A percentile compares a stretch with the other conserved stretches of the same genome.
These are phyloP conservation scores for Penicillium maclennaniae DNA, from an alignment of 495 filamentous ascomycete species.

Conservation along the genomic window DNA sequence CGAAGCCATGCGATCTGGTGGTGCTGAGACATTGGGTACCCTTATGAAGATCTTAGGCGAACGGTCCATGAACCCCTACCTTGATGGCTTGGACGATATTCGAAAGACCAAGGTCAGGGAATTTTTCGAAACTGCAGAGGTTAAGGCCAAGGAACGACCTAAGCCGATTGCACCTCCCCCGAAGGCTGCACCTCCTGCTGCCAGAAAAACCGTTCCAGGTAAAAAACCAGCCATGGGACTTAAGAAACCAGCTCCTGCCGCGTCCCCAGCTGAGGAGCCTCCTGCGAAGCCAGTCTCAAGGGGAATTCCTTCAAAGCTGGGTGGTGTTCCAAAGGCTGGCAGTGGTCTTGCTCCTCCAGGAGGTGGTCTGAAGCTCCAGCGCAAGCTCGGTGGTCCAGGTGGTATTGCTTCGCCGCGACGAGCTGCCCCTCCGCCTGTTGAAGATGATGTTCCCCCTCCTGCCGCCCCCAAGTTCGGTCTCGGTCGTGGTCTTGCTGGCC, in stretches of 20 bases:
- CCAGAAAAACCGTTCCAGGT: constrained; percentile 40
- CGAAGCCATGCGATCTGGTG: constrained; percentile 78
- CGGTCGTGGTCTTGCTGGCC: constrained; percentile 73
- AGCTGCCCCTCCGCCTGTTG: constrained; percentile 45
- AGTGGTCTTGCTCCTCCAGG: constrained; percentile 54
- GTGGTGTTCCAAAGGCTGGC: constrained; percentile 59
- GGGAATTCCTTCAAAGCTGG: constrained; percentile 58
- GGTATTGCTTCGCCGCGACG: constrained; percentile 61
- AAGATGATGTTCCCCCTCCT: constrained; percentile 57
- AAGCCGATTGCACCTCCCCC: constrained; percentile 72
- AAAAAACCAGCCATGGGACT: constrained; percentile 52
- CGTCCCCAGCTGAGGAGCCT: constrained; percentile 54
- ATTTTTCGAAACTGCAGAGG: constrained; percentile 84
- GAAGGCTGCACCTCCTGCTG: constrained; percentile 45
- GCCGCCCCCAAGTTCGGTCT: constrained; percentile 64
- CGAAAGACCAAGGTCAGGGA: constrained; percentile 96
- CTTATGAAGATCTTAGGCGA: constrained; percentile 99
- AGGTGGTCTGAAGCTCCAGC: constrained; percentile 63
- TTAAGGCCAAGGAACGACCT: constrained; percentile 95
- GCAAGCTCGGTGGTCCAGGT: constrained; percentile 60
- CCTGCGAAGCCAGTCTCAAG: constrained; percentile 57
- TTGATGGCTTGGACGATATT: constrained; percentile 96
- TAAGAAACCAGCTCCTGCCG: constrained; percentile 56
- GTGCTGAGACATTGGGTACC: constrained; percentile 87
- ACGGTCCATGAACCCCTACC: constrained; percentile 87